A percentile compares a stretch with the other conserved stretches of the same genome.
Conservation (phyloP, 305 asterid genomes). For the Fraxinus nigra region DNA sequence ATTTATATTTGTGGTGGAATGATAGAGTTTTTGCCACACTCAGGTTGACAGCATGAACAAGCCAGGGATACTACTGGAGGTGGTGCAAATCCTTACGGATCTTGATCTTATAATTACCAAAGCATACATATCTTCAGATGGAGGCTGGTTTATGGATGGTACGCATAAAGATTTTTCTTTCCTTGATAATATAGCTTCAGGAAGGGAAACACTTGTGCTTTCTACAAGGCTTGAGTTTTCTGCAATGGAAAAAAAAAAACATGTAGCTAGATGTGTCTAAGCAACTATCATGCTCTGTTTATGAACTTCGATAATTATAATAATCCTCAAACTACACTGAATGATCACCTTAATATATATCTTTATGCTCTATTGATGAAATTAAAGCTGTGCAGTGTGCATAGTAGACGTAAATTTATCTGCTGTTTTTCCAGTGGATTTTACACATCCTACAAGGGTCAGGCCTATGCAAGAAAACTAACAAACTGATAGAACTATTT, state of each 20-base stretch:
- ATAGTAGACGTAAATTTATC: not conserved
- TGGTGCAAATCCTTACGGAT: conserved; percentile 88
- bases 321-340: not conserved
- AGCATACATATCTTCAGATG: conserved; percentile 95
- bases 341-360: not conserved
- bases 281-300: not conserved
- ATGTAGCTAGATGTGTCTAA: not conserved
- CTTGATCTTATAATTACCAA: conserved; percentile 86
- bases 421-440: not conserved
- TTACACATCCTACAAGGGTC: conserved; percentile 11
- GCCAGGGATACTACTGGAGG: conserved; percentile 95
- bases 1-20: not conserved
- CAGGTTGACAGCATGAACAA: conserved; percentile 98
- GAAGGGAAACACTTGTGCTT: not conserved
- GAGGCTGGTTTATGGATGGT: conserved; percentile 99
- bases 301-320: not conserved
- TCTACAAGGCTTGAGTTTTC: not conserved
- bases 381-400: not conserved
- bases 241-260: not conserved
- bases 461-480: conserved; percentile 16
- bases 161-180: conserved; percentile 20
- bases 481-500: not conserved
- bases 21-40: conserved; percentile 4
- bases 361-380: not conserved
- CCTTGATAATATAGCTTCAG: not conserved